A percentile compares a stretch with the other conserved stretches of the same genome.
These are phyloP conservation scores for Trichoderma gamsii DNA, from an alignment of 495 filamentous ascomycete genomes.

Conservation along the genomic window DNA sequence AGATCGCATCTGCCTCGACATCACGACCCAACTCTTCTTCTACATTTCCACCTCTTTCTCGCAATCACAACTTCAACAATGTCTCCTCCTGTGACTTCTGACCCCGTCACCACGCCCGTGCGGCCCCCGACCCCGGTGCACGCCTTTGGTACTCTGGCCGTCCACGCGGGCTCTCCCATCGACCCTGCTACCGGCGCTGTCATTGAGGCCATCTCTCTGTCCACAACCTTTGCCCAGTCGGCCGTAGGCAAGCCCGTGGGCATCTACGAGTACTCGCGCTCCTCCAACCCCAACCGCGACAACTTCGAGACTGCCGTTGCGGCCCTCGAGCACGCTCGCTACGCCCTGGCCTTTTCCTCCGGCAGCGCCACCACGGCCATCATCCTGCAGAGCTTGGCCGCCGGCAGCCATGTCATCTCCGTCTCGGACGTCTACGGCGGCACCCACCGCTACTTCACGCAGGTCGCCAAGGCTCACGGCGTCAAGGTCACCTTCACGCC, in stretches of 20 bases:
- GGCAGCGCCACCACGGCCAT: conserved; percentile 90
- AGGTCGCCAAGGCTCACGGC: conserved; percentile 90
- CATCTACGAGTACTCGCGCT: conserved; percentile 74
- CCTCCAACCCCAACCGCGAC: conserved; percentile 67
- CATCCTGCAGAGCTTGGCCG: conserved; percentile 86
- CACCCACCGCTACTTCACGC: conserved; percentile 97
- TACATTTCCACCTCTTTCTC: neutral
- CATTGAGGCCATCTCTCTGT: conserved; percentile 83
- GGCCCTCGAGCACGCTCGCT: conserved; percentile 83
- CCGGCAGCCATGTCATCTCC: conserved; percentile 89
- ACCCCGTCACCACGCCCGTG: conserved; percentile 28
- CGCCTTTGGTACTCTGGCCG: conserved; percentile 77
- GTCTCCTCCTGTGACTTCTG: conserved; percentile 12
- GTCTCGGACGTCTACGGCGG: conserved; percentile 97
- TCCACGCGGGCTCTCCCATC: conserved; percentile 78
- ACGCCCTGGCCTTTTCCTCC: conserved; percentile 91
- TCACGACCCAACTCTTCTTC: neutral
- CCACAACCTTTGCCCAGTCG: conserved; percentile 78
- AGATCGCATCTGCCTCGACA: neutral
- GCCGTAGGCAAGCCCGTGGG: conserved; percentile 75
- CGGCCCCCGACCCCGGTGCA: conserved; percentile 31
- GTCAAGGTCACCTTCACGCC: conserved; percentile 93
- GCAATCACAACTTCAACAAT: conserved; percentile 3
- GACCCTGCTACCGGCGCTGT: conserved; percentile 83
- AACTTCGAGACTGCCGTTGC: conserved; percentile 70